Percentiles rank a stretch among this genome's conserved stretches.
Evolutionary conservation across 1,284 basidiomycete species (phyloP).

Genomic region (Phenoliferia sp.): DNA sequence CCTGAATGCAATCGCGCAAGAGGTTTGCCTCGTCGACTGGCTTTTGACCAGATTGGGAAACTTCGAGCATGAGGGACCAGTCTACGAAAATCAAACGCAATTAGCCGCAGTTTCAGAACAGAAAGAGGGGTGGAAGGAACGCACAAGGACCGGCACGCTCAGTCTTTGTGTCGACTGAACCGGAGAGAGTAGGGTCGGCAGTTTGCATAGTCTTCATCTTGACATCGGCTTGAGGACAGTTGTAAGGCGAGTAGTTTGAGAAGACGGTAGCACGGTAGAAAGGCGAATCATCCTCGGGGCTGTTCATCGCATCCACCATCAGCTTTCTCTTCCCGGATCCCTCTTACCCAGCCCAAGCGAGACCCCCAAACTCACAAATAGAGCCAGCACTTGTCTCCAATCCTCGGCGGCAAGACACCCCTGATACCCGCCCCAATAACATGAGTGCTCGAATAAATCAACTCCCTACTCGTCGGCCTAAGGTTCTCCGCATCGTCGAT

Average conservation of each 20-base stretch:
- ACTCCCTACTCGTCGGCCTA: conserved; percentile 43
- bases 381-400: conserved; percentile 52
- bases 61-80: conserved; percentile 50
- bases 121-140: conserved; percentile 19
- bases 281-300: conserved; percentile 50
- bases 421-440: conserved; percentile 52
- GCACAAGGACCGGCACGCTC: conserved; percentile 48
- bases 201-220: conserved; percentile 49
- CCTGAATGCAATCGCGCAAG: conserved; percentile 49
- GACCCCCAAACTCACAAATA: conserved; percentile 37
- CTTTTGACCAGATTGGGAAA: conserved; percentile 50
- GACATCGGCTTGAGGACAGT: conserved; percentile 45
- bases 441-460: conserved; percentile 50
- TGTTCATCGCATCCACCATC: not conserved
- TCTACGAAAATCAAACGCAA: conserved; percentile 6
- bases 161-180: conserved; percentile 41
- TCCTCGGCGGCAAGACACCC: conserved; percentile 48
- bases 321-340: too few species aligned
- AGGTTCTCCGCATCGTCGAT: conserved; percentile 41
- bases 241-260: conserved; percentile 52
- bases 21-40: conserved; percentile 49
- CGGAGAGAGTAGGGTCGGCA: conserved; percentile 46
- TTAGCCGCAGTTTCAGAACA: not conserved
- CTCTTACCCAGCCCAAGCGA: too few species aligned
- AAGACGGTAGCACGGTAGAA: conserved; percentile 55